Conservation (phyloP, 78 protist genomes). For the Monosiga brevicollis region DNA sequence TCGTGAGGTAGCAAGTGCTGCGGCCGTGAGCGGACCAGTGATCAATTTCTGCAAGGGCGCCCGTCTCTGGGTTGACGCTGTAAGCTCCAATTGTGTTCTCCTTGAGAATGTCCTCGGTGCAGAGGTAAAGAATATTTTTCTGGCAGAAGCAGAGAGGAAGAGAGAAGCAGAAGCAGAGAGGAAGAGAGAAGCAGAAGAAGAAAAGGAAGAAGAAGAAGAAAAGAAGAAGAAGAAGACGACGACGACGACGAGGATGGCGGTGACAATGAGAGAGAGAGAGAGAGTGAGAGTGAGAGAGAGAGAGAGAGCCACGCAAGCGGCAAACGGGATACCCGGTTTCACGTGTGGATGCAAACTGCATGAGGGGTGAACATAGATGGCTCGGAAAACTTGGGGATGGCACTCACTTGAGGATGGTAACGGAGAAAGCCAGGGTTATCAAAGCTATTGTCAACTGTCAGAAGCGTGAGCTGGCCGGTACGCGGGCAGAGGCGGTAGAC, state of each 20-base stretch:
- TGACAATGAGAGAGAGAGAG: no score
- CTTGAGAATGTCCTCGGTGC: not conserved
- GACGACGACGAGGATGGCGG: no score
- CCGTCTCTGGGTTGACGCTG: not conserved
- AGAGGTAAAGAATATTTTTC: not conserved
- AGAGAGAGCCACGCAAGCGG: no score
- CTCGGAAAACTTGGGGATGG: not conserved
- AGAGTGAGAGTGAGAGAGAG: no score
- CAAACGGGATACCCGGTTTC: no score
- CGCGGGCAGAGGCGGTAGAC: not conserved
- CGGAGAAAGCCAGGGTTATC: not conserved
- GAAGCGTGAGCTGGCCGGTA: not conserved
- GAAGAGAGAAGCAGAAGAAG: not conserved
- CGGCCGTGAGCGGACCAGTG: not conserved
- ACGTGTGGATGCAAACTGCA: not conserved
- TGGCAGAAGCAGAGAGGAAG: not conserved
- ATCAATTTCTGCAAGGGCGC: not conserved
- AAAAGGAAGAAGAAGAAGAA: not conserved
- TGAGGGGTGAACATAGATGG: not conserved
- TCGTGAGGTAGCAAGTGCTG: not conserved
- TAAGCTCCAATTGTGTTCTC: not conserved
- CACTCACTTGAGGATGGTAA: not conserved
- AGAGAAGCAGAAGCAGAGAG: not conserved
- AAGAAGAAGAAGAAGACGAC: no score
- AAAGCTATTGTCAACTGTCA: not conserved